Evolutionary conservation across 2,329 filamentous ascomycete genomes (phyloP), one percentile per base, ranked within the genome.

Genomic region (Fonsecaea monophora): DNA sequence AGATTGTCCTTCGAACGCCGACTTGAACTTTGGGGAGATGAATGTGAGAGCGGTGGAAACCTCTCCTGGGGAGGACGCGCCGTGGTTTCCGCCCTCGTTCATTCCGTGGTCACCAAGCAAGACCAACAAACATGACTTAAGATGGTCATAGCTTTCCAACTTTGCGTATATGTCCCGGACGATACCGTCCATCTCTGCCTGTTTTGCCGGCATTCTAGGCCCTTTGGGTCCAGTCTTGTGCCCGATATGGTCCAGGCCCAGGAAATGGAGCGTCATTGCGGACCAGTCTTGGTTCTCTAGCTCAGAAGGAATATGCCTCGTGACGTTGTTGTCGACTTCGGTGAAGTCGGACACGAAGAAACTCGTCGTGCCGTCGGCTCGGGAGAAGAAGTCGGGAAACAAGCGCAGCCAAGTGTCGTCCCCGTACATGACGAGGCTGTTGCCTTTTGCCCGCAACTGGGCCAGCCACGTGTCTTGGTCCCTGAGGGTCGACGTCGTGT

Each of bases 271-370:
- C 21, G 99, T 89, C 89, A 98, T 90, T 2, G 90, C 90, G 77
- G 92, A 90, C 95, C 95, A 99, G 75, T 99, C 95, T 64, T 87
- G 80, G 48, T 87, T 89, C 64, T 82, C 79, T 67, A 99, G 83
- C 80, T 98, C 94, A 40, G 82, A 82, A 4, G 90, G 85, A 61
- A 99, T 84, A 81, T 99, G 92, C 69, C 95, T 88, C 2, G 95
- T 99, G 73, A 99, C 95, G 78, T 99, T 99, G 77, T 93, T 90
- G 80, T 99, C 95, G 71, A 99, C 96, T 82, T 99, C 94, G 58
- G 92, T 96, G 75, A 97, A 99, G 78, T 99, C 95, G 78, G 95
- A 93, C 73, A 99, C 95, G 79, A 98, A 99, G 79, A 99, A 99
- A 81, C 94, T 98, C 64, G 93, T 93, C 1, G 95, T 99, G 56